Base-by-base conservation (phyloP, 2,329 filamentous ascomycete genomes). In the Calonectria honghensis region DNA sequence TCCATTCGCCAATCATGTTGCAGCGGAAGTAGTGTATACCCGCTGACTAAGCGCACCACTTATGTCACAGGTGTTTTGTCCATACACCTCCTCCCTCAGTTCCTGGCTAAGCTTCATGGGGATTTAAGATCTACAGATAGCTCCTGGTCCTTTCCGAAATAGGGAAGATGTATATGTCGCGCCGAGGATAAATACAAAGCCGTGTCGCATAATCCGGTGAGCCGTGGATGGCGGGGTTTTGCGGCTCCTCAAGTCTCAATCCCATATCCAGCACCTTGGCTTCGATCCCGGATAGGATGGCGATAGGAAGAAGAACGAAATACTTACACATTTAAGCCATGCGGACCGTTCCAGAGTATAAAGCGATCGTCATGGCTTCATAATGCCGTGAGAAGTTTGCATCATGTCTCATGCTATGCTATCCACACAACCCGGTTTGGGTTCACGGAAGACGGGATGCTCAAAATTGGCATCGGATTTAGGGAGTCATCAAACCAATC, bases 41-140 rank as follows among this genome's bases (percentile, higher is more conserved):
- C 57, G 57, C n/a, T 63, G 35, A 63, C 20, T 63, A 41, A 63
- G 57, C 57, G 57, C 13, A 4, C 24, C 24, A 31, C 16, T 20
- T 13, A 11, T 14, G 37, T 39, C 9, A 29, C 3, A 7, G n/a
- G 45, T n/a, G n/a, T 48, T 41, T 16, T 3, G 16, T n/a, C 50
- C 31, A 52, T 2, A 27, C 50, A 54, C 18, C 29, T 35, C 13
- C 29, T 54, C 18, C 0, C 31, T 11, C 24, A 20, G 29, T 41
- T 41, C 35, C 35, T 41, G 13, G 35, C 35, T 63, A 41, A 29
- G 41, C 37, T 14, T 20, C 11, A 63, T 27, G 37, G 35, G 39
- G 37, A 29, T 41, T 63, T 18, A 20, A 29, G 57, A 63, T 41
- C 57, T 63, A 31, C n/a, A 18, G n/a, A 16, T 29, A 37, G 20